Conservation (phyloP, 208 protist genomes). For the Acanthamoeba lugdunensis region DNA sequence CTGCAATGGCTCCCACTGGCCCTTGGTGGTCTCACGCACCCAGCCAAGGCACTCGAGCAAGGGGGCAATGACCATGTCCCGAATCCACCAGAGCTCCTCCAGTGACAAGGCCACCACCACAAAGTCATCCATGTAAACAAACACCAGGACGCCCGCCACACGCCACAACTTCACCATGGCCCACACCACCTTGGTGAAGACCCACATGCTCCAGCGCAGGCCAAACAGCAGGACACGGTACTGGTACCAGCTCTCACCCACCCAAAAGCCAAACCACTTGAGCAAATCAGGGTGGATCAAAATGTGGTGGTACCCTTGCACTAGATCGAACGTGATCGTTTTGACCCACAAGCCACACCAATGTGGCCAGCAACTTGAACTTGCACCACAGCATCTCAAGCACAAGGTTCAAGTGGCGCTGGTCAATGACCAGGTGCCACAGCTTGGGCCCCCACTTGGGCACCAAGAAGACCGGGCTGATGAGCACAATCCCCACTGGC, state of each 20-base stretch:
- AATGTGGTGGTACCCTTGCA: constrained; percentile 35
- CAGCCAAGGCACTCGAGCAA: background rate
- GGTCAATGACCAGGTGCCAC: constrained; percentile 39
- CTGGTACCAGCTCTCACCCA: background rate
- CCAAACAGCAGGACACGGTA: background rate
- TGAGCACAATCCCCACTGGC: background rate
- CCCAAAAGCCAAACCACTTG: background rate
- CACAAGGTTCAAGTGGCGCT: background rate
- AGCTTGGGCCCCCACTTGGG: constrained; percentile 8
- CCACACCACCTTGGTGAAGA: background rate
- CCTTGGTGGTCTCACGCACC: background rate
- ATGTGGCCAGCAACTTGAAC: background rate
- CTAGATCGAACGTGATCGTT: background rate
- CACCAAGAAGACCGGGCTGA: constrained; percentile 24
- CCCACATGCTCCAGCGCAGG: background rate
- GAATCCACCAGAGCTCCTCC: background rate
- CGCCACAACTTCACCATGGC: background rate
- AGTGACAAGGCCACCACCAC: background rate
- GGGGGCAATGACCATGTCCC: background rate
- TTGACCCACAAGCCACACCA: background rate
- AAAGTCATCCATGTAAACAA: background rate
- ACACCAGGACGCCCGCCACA: background rate
- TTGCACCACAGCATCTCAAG: background rate
- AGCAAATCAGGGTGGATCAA: background rate
- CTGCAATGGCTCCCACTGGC: constrained; percentile 8